Evolutionary conservation across 495 filamentous ascomycete species (phyloP), one percentile per base, ranked within the genome.

Genomic region (Collariella sp.): DNA sequence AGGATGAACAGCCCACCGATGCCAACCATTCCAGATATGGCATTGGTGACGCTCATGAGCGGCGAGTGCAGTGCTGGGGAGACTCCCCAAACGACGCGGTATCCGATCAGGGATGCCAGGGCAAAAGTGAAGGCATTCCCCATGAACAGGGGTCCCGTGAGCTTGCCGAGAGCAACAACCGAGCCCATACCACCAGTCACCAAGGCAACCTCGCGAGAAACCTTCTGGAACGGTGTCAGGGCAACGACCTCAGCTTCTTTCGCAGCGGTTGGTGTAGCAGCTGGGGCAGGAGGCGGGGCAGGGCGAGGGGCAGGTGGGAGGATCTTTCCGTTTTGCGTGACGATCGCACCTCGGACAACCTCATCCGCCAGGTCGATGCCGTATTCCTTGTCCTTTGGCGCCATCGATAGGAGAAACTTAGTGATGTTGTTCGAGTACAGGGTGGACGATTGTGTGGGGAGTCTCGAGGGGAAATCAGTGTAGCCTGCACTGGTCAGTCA

Each of bases 351-450:
- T 5, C 87, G 82, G 35, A 88, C 83, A 15, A 91, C 87, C 62
- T 90, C 87, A 58, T 91, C 87, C 12, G 76, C 78, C 54, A 90
- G 69, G 52, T 90, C 85, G 42, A 91, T 68, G 0, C 84, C 85
- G 57, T 84, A 90, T 23, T 82, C 76, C 54, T 85, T 87, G 0
- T 88, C 83, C 59, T 83, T 73, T 2, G 87, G 84, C 10, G 81
- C 70, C 76, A 91, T 86, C 2, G 86, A 89, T 26, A 91, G 74
- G 9, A 91, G 76, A 59, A 84, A 84, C 64, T 89, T 91, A 54
- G 82, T 87, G 60, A 91, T 88, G 59, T 91, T 91, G 75, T 91
- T 91, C 16, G 85, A 88, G 70, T 89, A 91, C 22, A 91, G 69
- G 1, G 86, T 89, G 5, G 86, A 89, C 0, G 86, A 84, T 61